Evolutionary conservation across 2,329 filamentous ascomycete genomes (phyloP).

Genomic region (Bipolaris zeicola): DNA sequence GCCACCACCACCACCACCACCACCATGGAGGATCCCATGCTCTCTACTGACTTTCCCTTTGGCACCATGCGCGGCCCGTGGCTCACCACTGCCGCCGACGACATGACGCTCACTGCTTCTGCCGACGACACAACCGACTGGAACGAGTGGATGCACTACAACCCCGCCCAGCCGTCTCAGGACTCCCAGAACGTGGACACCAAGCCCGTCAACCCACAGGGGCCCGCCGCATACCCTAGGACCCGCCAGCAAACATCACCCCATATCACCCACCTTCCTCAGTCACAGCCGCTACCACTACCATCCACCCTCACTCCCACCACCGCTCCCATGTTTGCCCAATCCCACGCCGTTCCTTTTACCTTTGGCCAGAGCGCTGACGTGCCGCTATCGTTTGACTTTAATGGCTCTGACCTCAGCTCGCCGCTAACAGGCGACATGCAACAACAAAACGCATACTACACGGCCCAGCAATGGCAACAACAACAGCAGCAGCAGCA

Average conservation of each 20-base stretch:
- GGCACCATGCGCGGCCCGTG: slow-evolving; percentile 41
- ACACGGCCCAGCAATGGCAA: slow-evolving; percentile 41
- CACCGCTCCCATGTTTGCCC: slow-evolving; percentile 27
- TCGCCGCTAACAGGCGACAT: slow-evolving; percentile 38
- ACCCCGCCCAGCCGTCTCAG: slow-evolving; percentile 48
- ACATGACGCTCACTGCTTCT: slow-evolving; percentile 39
- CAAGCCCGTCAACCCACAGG: slow-evolving; percentile 34
- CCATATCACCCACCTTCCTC: slow-evolving; percentile 34
- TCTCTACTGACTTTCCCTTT: slow-evolving; percentile 44
- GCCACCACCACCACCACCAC: too few species aligned
- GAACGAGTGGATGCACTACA: slow-evolving; percentile 57
- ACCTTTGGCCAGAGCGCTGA: slow-evolving; percentile 43
- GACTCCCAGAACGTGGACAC: slow-evolving; percentile 25
- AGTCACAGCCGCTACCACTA: slow-evolving; percentile 32
- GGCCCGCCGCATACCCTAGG: slow-evolving; percentile 36
- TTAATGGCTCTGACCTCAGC: slow-evolving; percentile 37
- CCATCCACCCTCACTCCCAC: slow-evolving; percentile 24
- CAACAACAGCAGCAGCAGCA: slow-evolving; percentile 35
- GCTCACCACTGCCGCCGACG: slow-evolving; percentile 43
- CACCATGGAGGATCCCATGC: slow-evolving; percentile 44
- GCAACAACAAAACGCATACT: slow-evolving; percentile 38
- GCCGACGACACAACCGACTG: slow-evolving; percentile 46
- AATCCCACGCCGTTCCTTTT: slow-evolving; percentile 32
- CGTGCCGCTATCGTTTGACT: slow-evolving; percentile 43
- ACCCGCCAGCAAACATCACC: slow-evolving; percentile 35